Base-by-base conservation (phyloP, 176 grass and related monocot species). In the Guadua angustifolia region DNA sequence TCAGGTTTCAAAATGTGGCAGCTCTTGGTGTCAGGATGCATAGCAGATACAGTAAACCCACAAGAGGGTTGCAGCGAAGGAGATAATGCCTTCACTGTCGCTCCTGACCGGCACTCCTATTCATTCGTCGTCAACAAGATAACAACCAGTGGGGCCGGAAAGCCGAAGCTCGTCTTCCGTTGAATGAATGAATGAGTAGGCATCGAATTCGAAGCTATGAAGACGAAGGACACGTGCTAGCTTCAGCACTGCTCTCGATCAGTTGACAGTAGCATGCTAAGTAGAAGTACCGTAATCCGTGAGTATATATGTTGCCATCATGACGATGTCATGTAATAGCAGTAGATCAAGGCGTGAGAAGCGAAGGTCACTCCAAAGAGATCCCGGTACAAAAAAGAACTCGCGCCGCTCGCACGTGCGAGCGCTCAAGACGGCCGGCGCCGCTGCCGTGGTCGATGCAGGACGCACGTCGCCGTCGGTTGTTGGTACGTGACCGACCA, bases 1-100 rank as follows among this genome's bases (percentile, higher is more conserved):
- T 42, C 33, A 14, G n/a, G 15, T 71, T 47, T 73, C 35, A 65
- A 66, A 53, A 33, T 81, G 47, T 80, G 57, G 84, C 59, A 81
- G 84, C 24, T 51, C 22, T 17, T 4, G 38, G 2, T 24, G 38
- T 57, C 61, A 67, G 77, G 36, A 36, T 1, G 40, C 60, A 56
- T 14, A 7, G 45, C 82, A 83, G 71, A 26, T 9, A 39, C 82
- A 75, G 59, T 75, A 57, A 66, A 74, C 76, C 33, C 59, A 43
- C 32, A 8, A 26, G 44, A 35, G 56, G 53, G 0, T 17, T 21
- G 15, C 60, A 70, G 66, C 5, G 22, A n/a, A 32, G 47, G 25
- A 69, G 83, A 6, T 55, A 76, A 44, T 26, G 78, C 25, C 53
- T 29, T 47, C 21, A 21, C 73, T 69, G 71, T 69, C 15, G 79